phyloP scores from a whole-genome alignment of 768 basidiomycete genomes.

The Phylloporus sp. region DNA sequence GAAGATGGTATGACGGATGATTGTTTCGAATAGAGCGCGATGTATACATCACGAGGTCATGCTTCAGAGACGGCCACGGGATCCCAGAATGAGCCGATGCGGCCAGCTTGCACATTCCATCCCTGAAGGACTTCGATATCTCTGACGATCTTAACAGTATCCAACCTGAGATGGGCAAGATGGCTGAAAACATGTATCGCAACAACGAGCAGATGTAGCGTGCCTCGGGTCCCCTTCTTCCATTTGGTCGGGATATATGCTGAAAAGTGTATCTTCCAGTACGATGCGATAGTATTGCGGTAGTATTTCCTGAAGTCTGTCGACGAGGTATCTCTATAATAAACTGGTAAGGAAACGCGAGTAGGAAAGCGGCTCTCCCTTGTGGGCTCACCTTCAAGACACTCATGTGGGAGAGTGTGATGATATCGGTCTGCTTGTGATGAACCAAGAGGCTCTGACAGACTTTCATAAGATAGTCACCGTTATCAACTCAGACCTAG shows the following conservation, averaged over 20 bases:
- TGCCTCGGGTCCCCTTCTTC: not conserved
- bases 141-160: not conserved
- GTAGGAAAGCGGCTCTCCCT: not conserved
- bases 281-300: conserved; percentile 5
- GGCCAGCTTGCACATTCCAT: not conserved
- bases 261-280: conserved; percentile 7
- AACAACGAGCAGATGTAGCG: not conserved
- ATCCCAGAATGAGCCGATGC: not conserved
- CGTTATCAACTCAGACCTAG: not conserved
- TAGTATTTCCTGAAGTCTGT: conserved; percentile 1
- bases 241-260: conserved; percentile 7
- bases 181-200: not conserved
- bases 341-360: not conserved
- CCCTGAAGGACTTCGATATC: conserved; percentile 7
- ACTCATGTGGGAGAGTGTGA: conserved; percentile 15
- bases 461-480: not conserved
- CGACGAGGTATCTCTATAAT: conserved; percentile 11
- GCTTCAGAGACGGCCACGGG: conserved; percentile 3
- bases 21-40: conserved; percentile 1
- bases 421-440: conserved; percentile 5
- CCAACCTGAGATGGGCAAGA: not conserved
- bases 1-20: not conserved
- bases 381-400: conserved; percentile 11
- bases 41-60: conserved; percentile 1
- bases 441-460: conserved; percentile 9